These are phyloP conservation scores for Cocos nucifera DNA, from an alignment of 176 grass and related monocot species.

Conservation along the genomic window DNA sequence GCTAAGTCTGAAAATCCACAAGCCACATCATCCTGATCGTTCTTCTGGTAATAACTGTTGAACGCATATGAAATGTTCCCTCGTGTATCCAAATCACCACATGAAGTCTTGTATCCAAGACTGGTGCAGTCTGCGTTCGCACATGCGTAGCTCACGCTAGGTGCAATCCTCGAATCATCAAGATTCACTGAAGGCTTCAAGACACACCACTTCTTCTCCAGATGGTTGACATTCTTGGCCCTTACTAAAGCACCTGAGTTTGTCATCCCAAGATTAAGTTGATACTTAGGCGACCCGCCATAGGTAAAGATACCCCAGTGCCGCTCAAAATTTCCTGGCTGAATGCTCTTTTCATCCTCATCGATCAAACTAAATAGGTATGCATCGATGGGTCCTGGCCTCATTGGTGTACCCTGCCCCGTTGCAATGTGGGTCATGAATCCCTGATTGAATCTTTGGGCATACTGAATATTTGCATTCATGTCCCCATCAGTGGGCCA, in stretches of 20 bases:
- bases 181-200: constrained; percentile 62
- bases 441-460: constrained; percentile 85
- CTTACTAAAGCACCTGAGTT: constrained; percentile 31
- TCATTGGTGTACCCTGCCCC: constrained; percentile 63
- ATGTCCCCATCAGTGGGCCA: constrained; percentile 87
- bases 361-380: constrained; percentile 96
- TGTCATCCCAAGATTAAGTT: constrained; percentile 35
- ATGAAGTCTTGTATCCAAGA: constrained; percentile 83
- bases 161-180: constrained; percentile 29
- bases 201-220: constrained; percentile 91
- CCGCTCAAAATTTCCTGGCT: constrained; percentile 94
- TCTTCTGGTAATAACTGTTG: constrained; percentile 94
- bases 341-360: constrained; percentile 94
- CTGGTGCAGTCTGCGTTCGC: constrained; percentile 82
- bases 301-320: constrained; percentile 96
- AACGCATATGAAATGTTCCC: constrained; percentile 90
- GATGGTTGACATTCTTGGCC: constrained; percentile 53
- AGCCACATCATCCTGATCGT: constrained; percentile 87
- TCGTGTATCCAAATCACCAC: constrained; percentile 47
- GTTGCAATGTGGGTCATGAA: constrained; percentile 70
- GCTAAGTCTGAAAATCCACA: constrained; percentile 73
- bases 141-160: constrained; percentile 67
- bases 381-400: constrained; percentile 56
- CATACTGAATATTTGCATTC: constrained; percentile 68
- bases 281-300: constrained; percentile 77